Base-by-base conservation (phyloP, 2,329 filamentous ascomycete species). In the Zasmidium cellare region DNA sequence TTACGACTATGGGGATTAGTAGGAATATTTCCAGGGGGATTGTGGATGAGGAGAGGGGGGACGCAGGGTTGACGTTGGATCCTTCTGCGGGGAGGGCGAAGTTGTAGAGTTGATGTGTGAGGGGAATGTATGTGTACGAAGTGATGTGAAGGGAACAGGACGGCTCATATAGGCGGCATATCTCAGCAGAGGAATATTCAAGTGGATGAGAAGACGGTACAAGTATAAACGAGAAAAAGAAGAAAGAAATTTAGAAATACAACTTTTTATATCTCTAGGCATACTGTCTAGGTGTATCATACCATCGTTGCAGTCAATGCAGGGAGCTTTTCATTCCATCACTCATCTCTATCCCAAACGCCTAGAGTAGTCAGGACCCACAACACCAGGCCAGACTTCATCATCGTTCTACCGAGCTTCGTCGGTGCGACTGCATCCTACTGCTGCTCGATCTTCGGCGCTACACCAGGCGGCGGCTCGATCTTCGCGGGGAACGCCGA, bases 1-100 rank as follows among this genome's bases (percentile, higher is more conserved):
- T 92, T 46, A 91, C 89, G 12, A 82, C 79, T 57, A 91, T 92
- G 89, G 84, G 84, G 1, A 82, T 89, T 66, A 80, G 85, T 50
- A 84, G 89, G 68, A 84, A 83, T 75, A 87, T 90, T 60, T 84
- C 84, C 2, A 77, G 81, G 66, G 80, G 81, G 0, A 71, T 89
- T 46, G 77, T 74, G n/a, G 55, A 63, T 24, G 63, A 65, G 24
- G 58, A 56, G 25, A 49, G 49, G 16, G 31, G 31, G 19, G 18
- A 19, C 9, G 31, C 25, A 6, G 25, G 25, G 25, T 6, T 28
- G 6, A 28, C 11, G 25, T 5, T 5, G 25, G 25, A 28, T 28
- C 25, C 25, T 6, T 28, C 25, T 6, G 20, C 20, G 31, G 50
- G 24, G 50, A 44, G 50, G 19, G 50, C 50, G 50, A 52, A 35